phyloP scores from a whole-genome alignment of 1,284 basidiomycete genomes.

The Cryptococcus sp. region DNA sequence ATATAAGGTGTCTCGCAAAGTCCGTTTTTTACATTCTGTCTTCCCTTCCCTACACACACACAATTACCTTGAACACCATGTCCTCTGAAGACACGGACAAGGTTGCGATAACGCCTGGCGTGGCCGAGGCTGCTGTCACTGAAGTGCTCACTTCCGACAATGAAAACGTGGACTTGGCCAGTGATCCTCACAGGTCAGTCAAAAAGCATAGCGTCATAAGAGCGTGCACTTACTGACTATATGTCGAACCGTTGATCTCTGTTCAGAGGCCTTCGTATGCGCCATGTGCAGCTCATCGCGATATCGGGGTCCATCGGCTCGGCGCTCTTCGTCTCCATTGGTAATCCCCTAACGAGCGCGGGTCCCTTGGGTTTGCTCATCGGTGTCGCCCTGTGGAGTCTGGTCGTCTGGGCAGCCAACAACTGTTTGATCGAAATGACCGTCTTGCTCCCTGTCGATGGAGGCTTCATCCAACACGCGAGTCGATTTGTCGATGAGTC shows the following conservation, averaged over 20 bases:
- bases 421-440: constrained; percentile 33
- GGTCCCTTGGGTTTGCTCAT: constrained; percentile 26
- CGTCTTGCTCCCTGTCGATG: constrained; percentile 26
- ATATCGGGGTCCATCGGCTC: constrained; percentile 30
- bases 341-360: constrained; percentile 19
- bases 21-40: not conserved
- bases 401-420: constrained; percentile 23
- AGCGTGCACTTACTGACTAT: not conserved
- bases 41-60: not conserved
- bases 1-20: not conserved
- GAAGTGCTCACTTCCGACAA: constrained; percentile 4
- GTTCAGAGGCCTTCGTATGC: constrained; percentile 28
- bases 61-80: constrained; percentile 2
- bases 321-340: constrained; percentile 27
- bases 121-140: not conserved
- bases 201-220: not conserved
- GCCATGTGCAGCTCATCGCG: constrained; percentile 30
- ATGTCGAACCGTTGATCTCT: no score
- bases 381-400: constrained; percentile 24
- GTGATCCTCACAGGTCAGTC: constrained; percentile 18
- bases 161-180: constrained; percentile 9
- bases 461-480: constrained; percentile 23
- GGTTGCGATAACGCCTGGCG: not conserved
- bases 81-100: constrained; percentile 16
- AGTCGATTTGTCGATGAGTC: constrained; percentile 23